phyloP scores from a whole-genome alignment of 2,329 filamentous ascomycete genomes.

The Penicillium digitatum region DNA sequence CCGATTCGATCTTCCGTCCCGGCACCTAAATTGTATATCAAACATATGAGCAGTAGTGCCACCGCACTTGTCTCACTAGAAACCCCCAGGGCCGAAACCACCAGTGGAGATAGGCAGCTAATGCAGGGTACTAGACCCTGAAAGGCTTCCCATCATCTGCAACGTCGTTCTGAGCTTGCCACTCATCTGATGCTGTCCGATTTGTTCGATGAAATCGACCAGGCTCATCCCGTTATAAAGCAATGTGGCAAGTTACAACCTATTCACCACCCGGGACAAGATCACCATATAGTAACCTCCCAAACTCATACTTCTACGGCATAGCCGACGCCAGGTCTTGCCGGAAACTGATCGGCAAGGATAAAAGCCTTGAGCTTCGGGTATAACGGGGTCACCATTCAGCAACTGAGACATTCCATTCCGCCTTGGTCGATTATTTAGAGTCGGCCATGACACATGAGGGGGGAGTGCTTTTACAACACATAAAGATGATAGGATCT shows the following conservation, averaged over 20 bases:
- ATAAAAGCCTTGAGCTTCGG: background rate
- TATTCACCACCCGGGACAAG: background rate
- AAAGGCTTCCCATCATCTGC: background rate
- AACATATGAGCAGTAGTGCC: background rate
- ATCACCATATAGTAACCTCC: background rate
- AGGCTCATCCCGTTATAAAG: background rate
- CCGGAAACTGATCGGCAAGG: background rate
- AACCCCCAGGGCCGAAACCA: background rate
- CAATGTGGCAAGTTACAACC: background rate
- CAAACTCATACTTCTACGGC: background rate
- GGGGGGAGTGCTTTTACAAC: background rate
- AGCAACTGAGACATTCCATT: conserved; percentile 14
- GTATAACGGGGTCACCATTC: background rate
- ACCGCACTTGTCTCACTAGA: background rate
- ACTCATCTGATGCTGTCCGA: background rate
- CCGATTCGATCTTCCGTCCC: background rate
- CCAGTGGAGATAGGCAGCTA: background rate
- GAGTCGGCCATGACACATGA: background rate
- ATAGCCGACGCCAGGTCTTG: background rate
- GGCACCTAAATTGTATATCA: too few relatives aligned
- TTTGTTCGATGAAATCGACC: background rate
- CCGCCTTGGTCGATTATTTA: background rate
- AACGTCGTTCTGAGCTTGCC: background rate
- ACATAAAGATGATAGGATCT: too few relatives aligned
- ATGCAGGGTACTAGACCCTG: background rate